Conservation (phyloP, 2,329 filamentous ascomycete species). For the Epichloe aotearoae region DNA sequence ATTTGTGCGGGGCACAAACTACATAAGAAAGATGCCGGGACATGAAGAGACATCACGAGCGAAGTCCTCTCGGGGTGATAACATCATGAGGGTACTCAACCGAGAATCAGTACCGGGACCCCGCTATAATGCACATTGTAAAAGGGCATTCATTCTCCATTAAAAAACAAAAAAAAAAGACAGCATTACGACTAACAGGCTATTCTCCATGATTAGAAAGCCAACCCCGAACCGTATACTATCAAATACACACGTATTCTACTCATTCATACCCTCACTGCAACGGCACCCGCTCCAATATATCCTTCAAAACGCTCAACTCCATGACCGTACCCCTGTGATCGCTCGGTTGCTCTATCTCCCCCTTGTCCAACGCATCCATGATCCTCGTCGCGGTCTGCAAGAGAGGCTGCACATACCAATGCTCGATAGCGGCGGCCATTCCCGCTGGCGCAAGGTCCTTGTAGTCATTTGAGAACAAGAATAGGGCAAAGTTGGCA, state of each 20-base stretch:
- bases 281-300: slow-evolving; percentile 27
- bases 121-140: neutral
- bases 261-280: slow-evolving; percentile 14
- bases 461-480: slow-evolving; percentile 32
- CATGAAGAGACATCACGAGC: neutral
- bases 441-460: slow-evolving; percentile 42
- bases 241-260: neutral
- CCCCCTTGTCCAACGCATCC: slow-evolving; percentile 18
- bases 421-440: slow-evolving; percentile 42
- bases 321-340: slow-evolving; percentile 22
- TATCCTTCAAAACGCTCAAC: slow-evolving; percentile 28
- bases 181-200: neutral
- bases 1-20: too few relatives aligned
- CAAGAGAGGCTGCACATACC: slow-evolving; percentile 42
- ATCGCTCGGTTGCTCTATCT: slow-evolving; percentile 17
- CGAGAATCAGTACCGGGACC: too few relatives aligned
- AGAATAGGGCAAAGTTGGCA: slow-evolving; percentile 46
- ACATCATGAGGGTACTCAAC: neutral
- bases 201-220: neutral
- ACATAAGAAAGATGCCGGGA: too few relatives aligned
- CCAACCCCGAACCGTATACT: neutral
- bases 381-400: slow-evolving; percentile 26
- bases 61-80: neutral
- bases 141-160: neutral
- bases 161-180: neutral